phyloP scores from a whole-genome alignment of 768 basidiomycete genomes.

The Tulasnella sp. region DNA sequence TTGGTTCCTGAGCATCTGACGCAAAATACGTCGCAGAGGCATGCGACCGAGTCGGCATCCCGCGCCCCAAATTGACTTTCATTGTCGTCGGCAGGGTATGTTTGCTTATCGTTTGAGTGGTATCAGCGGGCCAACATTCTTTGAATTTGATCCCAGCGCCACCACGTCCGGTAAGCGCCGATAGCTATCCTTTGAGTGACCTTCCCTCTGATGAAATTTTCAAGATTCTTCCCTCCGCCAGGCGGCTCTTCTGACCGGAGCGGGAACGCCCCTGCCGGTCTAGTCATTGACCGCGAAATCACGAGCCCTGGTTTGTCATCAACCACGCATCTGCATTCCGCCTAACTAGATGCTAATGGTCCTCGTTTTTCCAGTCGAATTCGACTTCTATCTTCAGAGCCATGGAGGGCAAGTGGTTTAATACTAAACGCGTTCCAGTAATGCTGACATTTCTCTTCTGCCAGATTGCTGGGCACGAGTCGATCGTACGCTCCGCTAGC shows the following conservation, averaged over 20 bases:
- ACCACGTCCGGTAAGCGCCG: conserved; percentile 44
- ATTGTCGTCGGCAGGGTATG: conserved; percentile 63
- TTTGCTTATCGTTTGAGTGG: background rate
- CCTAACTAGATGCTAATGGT: background rate
- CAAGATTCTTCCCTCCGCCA: conserved; percentile 43
- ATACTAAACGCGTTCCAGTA: too few relatives aligned
- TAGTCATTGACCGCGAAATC: conserved; percentile 53
- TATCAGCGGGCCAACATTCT: background rate
- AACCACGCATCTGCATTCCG: background rate
- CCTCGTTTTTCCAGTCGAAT: conserved; percentile 38
- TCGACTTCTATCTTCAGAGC: conserved; percentile 71
- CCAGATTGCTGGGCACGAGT: conserved; percentile 10
- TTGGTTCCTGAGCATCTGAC: too few relatives aligned
- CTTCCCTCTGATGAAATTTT: background rate
- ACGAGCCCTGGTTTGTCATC: conserved; percentile 35
- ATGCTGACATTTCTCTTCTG: background rate
- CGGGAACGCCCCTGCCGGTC: conserved; percentile 69
- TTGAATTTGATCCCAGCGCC: conserved; percentile 33
- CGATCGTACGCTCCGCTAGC: background rate
- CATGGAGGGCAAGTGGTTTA: conserved; percentile 46
- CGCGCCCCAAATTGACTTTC: conserved; percentile 53
- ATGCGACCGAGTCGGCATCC: conserved; percentile 50
- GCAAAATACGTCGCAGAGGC: conserved; percentile 59
- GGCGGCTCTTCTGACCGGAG: conserved; percentile 49
- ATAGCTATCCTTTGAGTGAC: background rate